These are phyloP conservation scores for Yamadazyma sp. DNA, from an alignment of 805 yeast genomes.

Conservation along the genomic window DNA sequence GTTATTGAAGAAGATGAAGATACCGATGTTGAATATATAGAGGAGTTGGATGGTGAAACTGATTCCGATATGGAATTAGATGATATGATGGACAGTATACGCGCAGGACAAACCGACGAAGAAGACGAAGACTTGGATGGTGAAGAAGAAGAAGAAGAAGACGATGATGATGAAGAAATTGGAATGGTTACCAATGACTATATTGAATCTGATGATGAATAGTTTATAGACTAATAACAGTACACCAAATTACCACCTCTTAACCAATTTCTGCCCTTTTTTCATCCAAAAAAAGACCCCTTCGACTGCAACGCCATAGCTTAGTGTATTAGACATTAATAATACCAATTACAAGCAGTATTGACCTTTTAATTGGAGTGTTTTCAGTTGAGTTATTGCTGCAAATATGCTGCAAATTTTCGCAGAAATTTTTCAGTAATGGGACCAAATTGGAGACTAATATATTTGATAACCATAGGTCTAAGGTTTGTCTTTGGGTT, in stretches of 20 bases:
- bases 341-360: too few species aligned
- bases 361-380: too few species aligned
- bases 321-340: too few species aligned
- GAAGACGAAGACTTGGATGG: slow-evolving; percentile 22
- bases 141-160: slow-evolving; percentile 13
- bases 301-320: too few species aligned
- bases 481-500: slow-evolving; percentile 56
- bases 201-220: slow-evolving; percentile 6
- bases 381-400: too few species aligned
- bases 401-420: too few species aligned
- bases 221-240: not conserved
- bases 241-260: too few species aligned
- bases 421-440: not conserved
- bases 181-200: slow-evolving; percentile 7
- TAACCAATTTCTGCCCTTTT: too few species aligned
- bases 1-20: slow-evolving; percentile 33
- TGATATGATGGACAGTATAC: slow-evolving; percentile 5
- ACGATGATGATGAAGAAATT: slow-evolving; percentile 9
- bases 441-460: slow-evolving; percentile 43
- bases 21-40: slow-evolving; percentile 65
- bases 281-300: too few species aligned
- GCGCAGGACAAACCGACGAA: slow-evolving; percentile 5
- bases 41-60: slow-evolving; percentile 54
- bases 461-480: slow-evolving; percentile 43
- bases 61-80: slow-evolving; percentile 10